Base-by-base conservation (phyloP, 148 eudicot species). In the Polygonum aviculare region DNA sequence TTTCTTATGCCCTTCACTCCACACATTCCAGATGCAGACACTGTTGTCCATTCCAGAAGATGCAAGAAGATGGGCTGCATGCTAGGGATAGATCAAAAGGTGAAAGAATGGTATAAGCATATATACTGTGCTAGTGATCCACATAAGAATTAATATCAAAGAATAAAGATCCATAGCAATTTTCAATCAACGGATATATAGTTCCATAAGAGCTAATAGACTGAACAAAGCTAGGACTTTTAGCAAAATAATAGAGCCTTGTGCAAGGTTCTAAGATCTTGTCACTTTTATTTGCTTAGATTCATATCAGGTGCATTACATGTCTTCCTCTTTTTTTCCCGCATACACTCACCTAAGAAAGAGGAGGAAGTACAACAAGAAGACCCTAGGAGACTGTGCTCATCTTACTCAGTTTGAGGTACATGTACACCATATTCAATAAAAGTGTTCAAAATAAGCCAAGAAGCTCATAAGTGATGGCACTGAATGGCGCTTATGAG, bases 11-110 rank as follows among this genome's bases (percentile, higher is more conserved):
- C 74, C 85, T 82, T 76, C 82, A 72, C 84, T 87, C 98, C 97
- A 95, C 48, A 87, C 96, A 80, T 88, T 92, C 98, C 98, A 95
- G 82, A 92, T 84, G 80, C 79, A 81, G 65, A 95, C 82, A 38
- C 80, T 80, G 41, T 88, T 82, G 86, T 95, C 98, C 96, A 95
- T 90, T 73, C 96, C 94, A 78, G 96, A 92, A 85, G 98, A 95
- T 76, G 97, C 97, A 78, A 95, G 94, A 77, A 95, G 97, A 81
- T 95, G 98, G 82, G 94, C 97, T 95, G 98, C 51, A 81, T 50
- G 70, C 89, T 88, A 88, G 78, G 77, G 55, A 83, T 50, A 79
- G n/a, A 86, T 88, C 74, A 91, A 84, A 79, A 84, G 76, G 60
- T 22, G 75, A 79, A 78, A 47, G 50, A 72, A 78, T 36, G 51